phyloP scores from a whole-genome alignment of 768 basidiomycete genomes.

The Rhodosporidiobolus odoratus region DNA sequence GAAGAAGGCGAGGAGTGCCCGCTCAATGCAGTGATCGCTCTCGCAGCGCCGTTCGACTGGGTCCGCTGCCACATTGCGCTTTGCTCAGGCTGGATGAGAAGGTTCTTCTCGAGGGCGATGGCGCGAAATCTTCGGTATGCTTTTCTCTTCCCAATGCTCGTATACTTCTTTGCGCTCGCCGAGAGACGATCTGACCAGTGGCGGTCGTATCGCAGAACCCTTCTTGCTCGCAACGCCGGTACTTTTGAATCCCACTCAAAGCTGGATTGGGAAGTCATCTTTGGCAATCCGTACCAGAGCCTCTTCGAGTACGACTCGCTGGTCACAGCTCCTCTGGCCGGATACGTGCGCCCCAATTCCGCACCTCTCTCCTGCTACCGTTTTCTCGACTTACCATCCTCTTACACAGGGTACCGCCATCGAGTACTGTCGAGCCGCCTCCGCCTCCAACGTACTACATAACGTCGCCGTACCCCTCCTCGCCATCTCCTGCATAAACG shows the following conservation, averaged over 20 bases:
- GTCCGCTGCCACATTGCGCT: constrained; percentile 28
- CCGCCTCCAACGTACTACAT: constrained; percentile 57
- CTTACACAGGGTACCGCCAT: constrained; percentile 22
- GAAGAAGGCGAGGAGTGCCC: constrained; percentile 20
- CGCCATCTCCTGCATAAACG: constrained; percentile 67
- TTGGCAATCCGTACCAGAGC: constrained; percentile 31
- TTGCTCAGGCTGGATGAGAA: constrained; percentile 51
- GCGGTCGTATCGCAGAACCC: constrained; percentile 11
- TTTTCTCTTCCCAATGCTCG: too few species aligned
- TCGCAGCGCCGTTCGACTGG: constrained; percentile 65
- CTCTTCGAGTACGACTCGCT: constrained; percentile 53
- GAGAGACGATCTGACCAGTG: constrained; percentile 47
- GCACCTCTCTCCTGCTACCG: neutral
- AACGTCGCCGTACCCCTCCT: constrained; percentile 68
- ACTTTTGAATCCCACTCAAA: constrained; percentile 16
- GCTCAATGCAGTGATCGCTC: constrained; percentile 60
- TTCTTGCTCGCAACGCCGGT: constrained; percentile 21
- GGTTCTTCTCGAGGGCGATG: constrained; percentile 73
- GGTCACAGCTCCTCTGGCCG: constrained; percentile 52
- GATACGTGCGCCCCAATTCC: constrained; percentile 12
- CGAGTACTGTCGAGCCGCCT: constrained; percentile 53
- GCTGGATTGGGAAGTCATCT: constrained; percentile 32
- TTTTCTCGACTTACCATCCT: neutral
- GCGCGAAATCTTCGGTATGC: constrained; percentile 63
- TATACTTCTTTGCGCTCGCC: constrained; percentile 56